A percentile compares a stretch with the other conserved stretches of the same genome.
Evolutionary conservation across 768 basidiomycete genomes (phyloP).

Genomic region (Tricholoma bakamatsutake): DNA sequence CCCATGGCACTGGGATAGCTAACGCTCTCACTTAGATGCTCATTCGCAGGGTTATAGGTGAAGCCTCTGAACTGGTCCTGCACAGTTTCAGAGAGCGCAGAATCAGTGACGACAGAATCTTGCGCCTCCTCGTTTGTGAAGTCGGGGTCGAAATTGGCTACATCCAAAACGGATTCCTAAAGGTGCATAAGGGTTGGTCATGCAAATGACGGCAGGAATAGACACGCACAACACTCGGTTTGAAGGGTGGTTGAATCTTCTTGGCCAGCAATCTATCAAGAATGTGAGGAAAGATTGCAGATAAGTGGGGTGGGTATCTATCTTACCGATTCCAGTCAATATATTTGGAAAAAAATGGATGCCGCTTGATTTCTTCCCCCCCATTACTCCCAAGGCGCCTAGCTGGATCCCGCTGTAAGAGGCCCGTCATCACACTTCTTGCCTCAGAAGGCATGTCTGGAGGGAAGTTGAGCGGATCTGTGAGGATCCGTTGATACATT

Average conservation of each 20-base stretch:
- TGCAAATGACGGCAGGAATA: neutral
- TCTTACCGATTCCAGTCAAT: slow-evolving; percentile 83
- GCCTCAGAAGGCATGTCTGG: slow-evolving; percentile 86
- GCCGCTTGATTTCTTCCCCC: slow-evolving; percentile 92
- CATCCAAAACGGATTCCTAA: slow-evolving; percentile 88
- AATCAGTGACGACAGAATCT: slow-evolving; percentile 94
- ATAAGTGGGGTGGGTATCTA: neutral
- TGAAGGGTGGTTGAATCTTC: slow-evolving; percentile 97
- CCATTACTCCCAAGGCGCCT: slow-evolving; percentile 87
- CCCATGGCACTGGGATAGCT: slow-evolving; percentile 48
- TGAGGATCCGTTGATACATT: slow-evolving; percentile 94
- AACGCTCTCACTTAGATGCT: slow-evolving; percentile 81
- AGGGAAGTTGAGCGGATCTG: slow-evolving; percentile 90
- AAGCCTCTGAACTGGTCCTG: slow-evolving; percentile 94
- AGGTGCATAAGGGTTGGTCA: slow-evolving; percentile 4
- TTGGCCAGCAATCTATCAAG: slow-evolving; percentile 69
- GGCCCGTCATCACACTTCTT: slow-evolving; percentile 78
- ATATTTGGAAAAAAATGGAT: slow-evolving; percentile 92
- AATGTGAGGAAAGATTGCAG: neutral
- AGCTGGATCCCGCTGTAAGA: slow-evolving; percentile 85
- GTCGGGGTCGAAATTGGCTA: slow-evolving; percentile 95
- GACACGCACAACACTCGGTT: slow-evolving; percentile 83
- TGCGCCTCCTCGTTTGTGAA: slow-evolving; percentile 94
- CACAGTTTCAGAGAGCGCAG: slow-evolving; percentile 88
- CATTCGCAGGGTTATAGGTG: slow-evolving; percentile 82